Evolutionary conservation across 2,329 filamentous ascomycete genomes (phyloP), one percentile per base, ranked within the genome.

Genomic region (Magnaporthiopsis incrustans): DNA sequence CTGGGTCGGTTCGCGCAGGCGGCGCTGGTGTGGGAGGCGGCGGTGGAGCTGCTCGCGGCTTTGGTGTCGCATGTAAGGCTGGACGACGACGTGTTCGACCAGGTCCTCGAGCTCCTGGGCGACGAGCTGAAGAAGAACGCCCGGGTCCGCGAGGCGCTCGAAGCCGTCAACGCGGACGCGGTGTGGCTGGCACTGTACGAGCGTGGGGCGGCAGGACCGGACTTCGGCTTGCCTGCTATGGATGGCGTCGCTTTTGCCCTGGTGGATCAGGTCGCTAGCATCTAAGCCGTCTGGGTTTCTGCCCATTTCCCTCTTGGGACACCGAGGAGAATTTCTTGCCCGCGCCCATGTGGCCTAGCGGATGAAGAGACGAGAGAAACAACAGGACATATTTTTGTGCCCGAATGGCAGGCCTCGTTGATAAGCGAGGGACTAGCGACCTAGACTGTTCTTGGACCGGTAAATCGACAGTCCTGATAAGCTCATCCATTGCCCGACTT

Each of bases 71-170:
- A 86, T 70, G 88, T 92, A 10, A 77, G 78, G 8, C 71, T 93
- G n/a, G 81, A 86, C 7, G 88, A 90, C 33, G 82, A 83, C 59
- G 81, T 87, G 67, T 90, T 92, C 72, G 90, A 93, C 67, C 83
- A 91, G 63, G 82, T 90, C 15, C 72, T 94, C 58, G 82, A 83
- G 8, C 74, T 93, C 63, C 73, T 95, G 32, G 79, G 74, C 3
- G 81, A 81, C 38, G 72, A 78, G 53, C 68, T 87, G 59, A 74
- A 78, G 61, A 74, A 72, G 44, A 77, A 80, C 33, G 64, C 70
- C 1, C 77, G 83, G 60, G 81, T 88, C 14, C 81, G 79, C 60
- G 75, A 77, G 44, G 85, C 84, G 14, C 74, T 95, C 59, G 85
- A 89, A 68, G 75, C 72, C 3, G 77, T 89, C 63, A 92, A 94